Base-by-base conservation (phyloP, 2,329 filamentous ascomycete species). In the Pyrenophora teres region DNA sequence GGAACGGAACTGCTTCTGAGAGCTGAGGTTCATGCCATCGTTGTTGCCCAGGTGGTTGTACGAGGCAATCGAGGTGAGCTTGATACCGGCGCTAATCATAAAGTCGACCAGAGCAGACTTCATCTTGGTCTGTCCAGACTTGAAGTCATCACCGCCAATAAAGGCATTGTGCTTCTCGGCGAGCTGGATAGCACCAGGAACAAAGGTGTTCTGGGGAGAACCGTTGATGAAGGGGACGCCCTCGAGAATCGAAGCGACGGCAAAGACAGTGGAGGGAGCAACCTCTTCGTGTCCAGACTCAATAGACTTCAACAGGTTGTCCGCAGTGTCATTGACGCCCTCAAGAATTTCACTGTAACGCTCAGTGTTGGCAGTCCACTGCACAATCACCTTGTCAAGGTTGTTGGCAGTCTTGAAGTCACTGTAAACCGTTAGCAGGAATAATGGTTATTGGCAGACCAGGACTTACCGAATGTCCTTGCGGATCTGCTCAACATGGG, bases 1-100 rank as follows among this genome's bases (percentile, higher is more conserved):
- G 78, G 92, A 96, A 68, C 94, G 92, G 86, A 99, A 99, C 79
- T 97, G 94, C 81, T 88, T 91, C 76, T 97, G 92, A 37, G 92
- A 96, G 80, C 90, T 96, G 67, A 99, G 78, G 81, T 99, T 99
- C 87, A 92, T 97, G 80, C 94, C 94, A 74, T 99, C 93, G 73
- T 99, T 99, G 85, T 99, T 99, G 71, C 94, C 94, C 49, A 99
- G 87, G 76, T 99, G 94, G 81, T 99, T 99, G 86, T 99, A 99
- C 78, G 90, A 95, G 61, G 94, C 91, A 78, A 99, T 97, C 35
- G 92, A 96, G 54, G 93, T 97, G 71, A 99, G 86, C 81, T 96
- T 97, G 84, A 99, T 97, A 74, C 94, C 94, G 40, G 94, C 94
- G 74, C 87, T 97, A 86, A 99, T 96, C 74, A 99, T 79, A 80